A percentile compares a stretch with the other conserved stretches of the same genome.
Evolutionary conservation across 78 protist species (phyloP).

Genomic region (Creolimax fragrantissima): DNA sequence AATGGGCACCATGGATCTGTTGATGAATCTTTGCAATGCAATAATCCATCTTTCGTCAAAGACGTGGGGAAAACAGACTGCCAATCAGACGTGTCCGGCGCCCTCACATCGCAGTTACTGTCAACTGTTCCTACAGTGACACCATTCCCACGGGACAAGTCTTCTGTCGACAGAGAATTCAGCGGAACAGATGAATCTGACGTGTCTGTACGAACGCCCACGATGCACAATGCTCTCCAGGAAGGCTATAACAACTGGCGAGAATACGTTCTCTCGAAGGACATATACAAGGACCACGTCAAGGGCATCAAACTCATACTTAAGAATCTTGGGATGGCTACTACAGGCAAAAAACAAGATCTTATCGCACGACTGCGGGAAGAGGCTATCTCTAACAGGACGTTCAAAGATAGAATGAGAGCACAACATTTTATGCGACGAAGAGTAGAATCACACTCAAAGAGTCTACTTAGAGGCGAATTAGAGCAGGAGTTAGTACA

Average conservation of each 20-base stretch:
- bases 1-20: too few relatives aligned
- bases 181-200: too few relatives aligned
- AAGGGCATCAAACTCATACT: not conserved
- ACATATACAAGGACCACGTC: not conserved
- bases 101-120: too few relatives aligned
- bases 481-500: not conserved
- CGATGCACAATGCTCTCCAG: not conserved
- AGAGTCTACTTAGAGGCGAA: not conserved
- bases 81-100: too few relatives aligned
- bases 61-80: too few relatives aligned
- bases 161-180: too few relatives aligned
- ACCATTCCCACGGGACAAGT: too few relatives aligned
- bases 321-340: not conserved
- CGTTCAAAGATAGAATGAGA: not conserved
- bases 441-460: not conserved
- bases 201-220: not conserved
- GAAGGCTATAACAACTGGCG: not conserved
- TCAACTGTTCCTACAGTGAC: too few relatives aligned
- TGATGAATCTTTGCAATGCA: too few relatives aligned
- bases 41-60: too few relatives aligned
- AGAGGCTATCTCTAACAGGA: not conserved
- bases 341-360: not conserved
- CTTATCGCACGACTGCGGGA: not conserved
- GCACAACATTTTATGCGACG: not conserved
- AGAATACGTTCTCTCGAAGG: not conserved